phyloP scores from a whole-genome alignment of 179 eudicot species.

The Nepenthes alata region DNA sequence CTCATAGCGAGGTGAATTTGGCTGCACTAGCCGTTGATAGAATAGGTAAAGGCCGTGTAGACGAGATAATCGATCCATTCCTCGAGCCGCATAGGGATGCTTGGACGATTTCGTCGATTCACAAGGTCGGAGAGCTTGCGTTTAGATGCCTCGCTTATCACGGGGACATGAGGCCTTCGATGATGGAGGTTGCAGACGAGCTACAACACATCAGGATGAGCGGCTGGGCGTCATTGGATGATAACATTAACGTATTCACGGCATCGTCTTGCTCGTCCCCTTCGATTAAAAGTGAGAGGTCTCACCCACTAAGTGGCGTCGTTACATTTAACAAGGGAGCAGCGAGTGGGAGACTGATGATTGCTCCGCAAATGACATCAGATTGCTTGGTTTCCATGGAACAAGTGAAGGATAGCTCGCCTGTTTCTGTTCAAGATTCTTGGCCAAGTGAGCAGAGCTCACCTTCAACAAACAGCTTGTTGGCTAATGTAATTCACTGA shows the following conservation, averaged over 20 bases:
- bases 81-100: constrained; percentile 5
- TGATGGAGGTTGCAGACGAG: constrained; percentile 13
- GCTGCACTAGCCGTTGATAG: constrained; percentile 1
- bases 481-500: constrained; percentile 19
- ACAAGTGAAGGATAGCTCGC: constrained; percentile 27
- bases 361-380: constrained; percentile 12
- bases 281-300: constrained; percentile 26
- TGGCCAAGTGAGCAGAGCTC: constrained; percentile 43
- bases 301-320: constrained; percentile 7
- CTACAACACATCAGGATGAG: constrained; percentile 1
- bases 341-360: constrained; percentile 18
- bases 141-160: constrained; percentile 13
- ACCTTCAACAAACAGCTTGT: constrained; percentile 38
- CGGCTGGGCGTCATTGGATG: constrained; percentile 8
- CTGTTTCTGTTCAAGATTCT: constrained; percentile 5
- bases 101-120: constrained; percentile 2
- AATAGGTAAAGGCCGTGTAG: not conserved
- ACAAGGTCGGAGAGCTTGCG: constrained; percentile 7
- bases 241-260: constrained; percentile 33
- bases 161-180: constrained; percentile 13
- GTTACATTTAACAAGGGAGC: constrained; percentile 16
- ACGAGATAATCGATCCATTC: not conserved
- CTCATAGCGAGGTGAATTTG: constrained; percentile 7
- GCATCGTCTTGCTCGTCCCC: constrained; percentile 16
- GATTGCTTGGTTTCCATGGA: constrained; percentile 9